Evolutionary conservation across 352 stramenopile genomes (phyloP).

Genomic region (Pythium scleroteichum): DNA sequence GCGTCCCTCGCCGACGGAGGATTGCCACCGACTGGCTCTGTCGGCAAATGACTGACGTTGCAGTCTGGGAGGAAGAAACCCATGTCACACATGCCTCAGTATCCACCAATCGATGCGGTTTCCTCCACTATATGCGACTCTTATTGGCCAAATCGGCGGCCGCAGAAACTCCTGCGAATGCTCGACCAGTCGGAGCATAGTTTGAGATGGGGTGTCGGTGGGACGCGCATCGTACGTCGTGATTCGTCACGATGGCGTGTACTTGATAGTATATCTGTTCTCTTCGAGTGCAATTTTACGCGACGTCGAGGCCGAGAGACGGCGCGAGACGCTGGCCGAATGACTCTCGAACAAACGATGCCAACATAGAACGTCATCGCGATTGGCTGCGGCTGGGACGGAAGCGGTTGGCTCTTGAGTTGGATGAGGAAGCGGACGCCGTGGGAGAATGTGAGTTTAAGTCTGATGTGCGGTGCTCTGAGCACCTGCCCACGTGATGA

Average conservation of each 20-base stretch:
- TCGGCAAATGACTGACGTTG: slow-evolving; percentile 21
- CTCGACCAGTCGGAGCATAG: slow-evolving; percentile 1
- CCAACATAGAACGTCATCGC: slow-evolving; percentile 1
- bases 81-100: slow-evolving; percentile 3
- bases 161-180: slow-evolving; percentile 2
- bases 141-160: not conserved
- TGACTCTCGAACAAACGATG: slow-evolving; percentile 5
- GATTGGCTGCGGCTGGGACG: not conserved
- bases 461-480: slow-evolving; percentile 9
- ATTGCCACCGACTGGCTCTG: not conserved
- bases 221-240: not conserved
- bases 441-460: slow-evolving; percentile 17
- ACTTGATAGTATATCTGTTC: not conserved
- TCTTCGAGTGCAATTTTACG: slow-evolving; percentile 1
- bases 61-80: slow-evolving; percentile 1
- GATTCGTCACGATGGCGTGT: not conserved
- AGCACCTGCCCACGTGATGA: not conserved
- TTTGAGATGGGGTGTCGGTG: not conserved
- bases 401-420: not conserved
- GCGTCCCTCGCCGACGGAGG: not conserved
- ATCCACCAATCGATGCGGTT: slow-evolving; percentile 4
- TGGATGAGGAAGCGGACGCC: not conserved
- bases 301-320: slow-evolving; percentile 18
- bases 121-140: not conserved
- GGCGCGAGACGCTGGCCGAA: slow-evolving; percentile 7